Percentiles rank a stretch among this genome's conserved stretches.
phyloP scores from a whole-genome alignment of 2,329 filamentous ascomycete genomes.

The Ceratocystis colombiana region DNA sequence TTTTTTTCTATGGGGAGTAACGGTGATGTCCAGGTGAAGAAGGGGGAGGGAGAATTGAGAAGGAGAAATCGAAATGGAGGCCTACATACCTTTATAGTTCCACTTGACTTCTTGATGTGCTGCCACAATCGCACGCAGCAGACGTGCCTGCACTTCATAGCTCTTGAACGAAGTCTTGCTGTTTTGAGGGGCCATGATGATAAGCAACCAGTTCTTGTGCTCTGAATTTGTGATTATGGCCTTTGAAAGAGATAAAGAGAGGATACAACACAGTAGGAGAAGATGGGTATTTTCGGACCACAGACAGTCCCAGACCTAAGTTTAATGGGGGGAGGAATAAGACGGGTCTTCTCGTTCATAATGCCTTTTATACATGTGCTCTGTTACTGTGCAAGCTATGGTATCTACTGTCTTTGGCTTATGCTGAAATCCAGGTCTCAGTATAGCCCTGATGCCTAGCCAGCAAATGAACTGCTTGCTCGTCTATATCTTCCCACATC shows the following conservation, averaged over 20 bases:
- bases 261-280: neutral
- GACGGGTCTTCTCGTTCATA: too few relatives aligned
- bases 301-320: too few relatives aligned
- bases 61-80: neutral
- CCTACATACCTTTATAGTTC: constrained; percentile 50
- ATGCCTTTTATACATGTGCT: too few relatives aligned
- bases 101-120: constrained; percentile 45
- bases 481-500: too few relatives aligned
- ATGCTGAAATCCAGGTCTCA: too few relatives aligned
- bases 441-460: too few relatives aligned
- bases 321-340: too few relatives aligned
- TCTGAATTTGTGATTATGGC: neutral
- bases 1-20: too few relatives aligned
- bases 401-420: too few relatives aligned
- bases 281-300: neutral
- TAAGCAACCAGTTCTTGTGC: neutral
- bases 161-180: constrained; percentile 47
- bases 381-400: too few relatives aligned
- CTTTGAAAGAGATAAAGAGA: neutral
- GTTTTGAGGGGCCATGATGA: constrained; percentile 37
- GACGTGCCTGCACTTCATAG: constrained; percentile 50
- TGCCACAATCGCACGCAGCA: constrained; percentile 52
- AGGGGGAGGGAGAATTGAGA: neutral
- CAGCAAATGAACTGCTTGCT: too few relatives aligned
- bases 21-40: neutral